Conservation (phyloP, 441 rosid species). For the Erodium texanum region DNA sequence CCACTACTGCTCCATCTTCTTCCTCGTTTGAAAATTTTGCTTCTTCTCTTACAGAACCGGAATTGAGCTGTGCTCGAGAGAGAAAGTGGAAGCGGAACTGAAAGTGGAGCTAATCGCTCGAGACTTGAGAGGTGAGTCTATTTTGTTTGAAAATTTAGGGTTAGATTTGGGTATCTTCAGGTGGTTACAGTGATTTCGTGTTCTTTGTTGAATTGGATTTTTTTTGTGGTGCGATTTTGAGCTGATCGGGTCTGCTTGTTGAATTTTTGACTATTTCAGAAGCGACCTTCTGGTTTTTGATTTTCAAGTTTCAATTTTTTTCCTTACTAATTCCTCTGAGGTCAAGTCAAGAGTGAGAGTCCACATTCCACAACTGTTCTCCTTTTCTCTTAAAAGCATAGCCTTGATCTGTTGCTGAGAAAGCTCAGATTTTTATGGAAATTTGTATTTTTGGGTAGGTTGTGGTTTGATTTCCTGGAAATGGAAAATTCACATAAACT, state of each 20-base stretch:
- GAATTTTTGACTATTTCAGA: neutral
- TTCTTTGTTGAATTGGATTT: neutral
- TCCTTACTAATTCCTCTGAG: neutral
- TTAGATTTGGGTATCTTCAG: neutral
- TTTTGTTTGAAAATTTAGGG: neutral
- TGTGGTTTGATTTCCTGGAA: neutral
- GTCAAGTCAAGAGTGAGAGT: neutral
- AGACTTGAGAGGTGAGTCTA: neutral
- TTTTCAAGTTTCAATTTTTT: neutral
- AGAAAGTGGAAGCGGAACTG: neutral
- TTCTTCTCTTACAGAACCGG: neutral
- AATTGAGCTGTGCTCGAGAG: neutral
- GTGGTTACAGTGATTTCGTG: too few relatives aligned
- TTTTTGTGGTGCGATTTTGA: neutral
- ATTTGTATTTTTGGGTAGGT: neutral
- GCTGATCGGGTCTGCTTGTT: neutral
- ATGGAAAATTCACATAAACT: conserved; percentile 16
- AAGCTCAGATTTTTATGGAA: conserved; percentile 1
- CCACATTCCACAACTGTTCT: too few relatives aligned
- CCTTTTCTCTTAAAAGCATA: too few relatives aligned
- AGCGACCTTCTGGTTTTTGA: neutral
- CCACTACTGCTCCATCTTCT: neutral
- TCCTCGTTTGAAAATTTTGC: neutral
- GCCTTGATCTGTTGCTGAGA: neutral
- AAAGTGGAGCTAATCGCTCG: neutral